Percentiles rank a stretch among this genome's conserved stretches.
Conservation (phyloP, 768 basidiomycete genomes). For the Filobasidium floriforme region DNA sequence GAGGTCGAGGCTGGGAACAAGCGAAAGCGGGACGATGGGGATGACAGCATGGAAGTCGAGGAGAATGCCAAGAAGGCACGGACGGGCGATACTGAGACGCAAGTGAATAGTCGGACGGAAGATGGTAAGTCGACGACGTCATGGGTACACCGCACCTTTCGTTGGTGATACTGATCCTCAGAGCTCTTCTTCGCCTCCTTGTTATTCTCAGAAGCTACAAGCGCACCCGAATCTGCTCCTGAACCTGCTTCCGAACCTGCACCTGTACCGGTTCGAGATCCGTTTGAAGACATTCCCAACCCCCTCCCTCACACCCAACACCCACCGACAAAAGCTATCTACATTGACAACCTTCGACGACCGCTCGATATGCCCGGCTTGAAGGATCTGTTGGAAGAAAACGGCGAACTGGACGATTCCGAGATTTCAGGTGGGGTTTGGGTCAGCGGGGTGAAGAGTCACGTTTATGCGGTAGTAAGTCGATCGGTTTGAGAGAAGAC, state of each 20-base stretch:
- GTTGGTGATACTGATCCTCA: no score
- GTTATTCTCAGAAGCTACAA: no score
- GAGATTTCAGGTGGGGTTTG: slow-evolving; percentile 17
- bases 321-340: slow-evolving; percentile 39
- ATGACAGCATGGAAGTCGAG: slow-evolving; percentile 4
- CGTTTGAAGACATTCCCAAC: slow-evolving; percentile 26
- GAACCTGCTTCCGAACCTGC: slow-evolving; percentile 9
- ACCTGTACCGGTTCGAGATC: slow-evolving; percentile 11
- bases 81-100: not conserved
- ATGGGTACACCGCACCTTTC: no score
- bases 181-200: no score
- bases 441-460: slow-evolving; percentile 22
- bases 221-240: not conserved
- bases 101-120: not conserved
- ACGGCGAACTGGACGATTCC: slow-evolving; percentile 21
- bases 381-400: slow-evolving; percentile 27
- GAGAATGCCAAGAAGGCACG: not conserved
- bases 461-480: slow-evolving; percentile 21
- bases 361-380: slow-evolving; percentile 35
- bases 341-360: slow-evolving; percentile 42
- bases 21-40: slow-evolving; percentile 15
- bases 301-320: slow-evolving; percentile 35
- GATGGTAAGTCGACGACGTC: not conserved
- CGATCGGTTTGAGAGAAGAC: not conserved
- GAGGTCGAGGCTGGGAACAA: slow-evolving; percentile 14